A percentile compares a stretch with the other conserved stretches of the same genome.
Evolutionary conservation across 1,284 basidiomycete species (phyloP).

Genomic region (Microbotryomycetes sp.): DNA sequence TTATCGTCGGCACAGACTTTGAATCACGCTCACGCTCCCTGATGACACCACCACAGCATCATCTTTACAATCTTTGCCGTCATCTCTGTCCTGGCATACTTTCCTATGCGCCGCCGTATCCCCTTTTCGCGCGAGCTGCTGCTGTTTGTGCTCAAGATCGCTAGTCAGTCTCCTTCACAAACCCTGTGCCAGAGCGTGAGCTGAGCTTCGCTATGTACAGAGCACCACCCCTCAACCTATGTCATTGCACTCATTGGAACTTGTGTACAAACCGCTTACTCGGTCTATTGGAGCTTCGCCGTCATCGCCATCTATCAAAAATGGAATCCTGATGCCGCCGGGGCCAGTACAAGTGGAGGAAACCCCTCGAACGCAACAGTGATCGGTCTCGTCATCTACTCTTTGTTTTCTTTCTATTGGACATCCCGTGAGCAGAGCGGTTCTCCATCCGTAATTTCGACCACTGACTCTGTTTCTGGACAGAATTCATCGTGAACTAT

Average conservation of each 20-base stretch:
- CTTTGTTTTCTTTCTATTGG: constrained; percentile 64
- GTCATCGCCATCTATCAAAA: constrained; percentile 51
- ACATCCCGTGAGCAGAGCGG: constrained; percentile 2
- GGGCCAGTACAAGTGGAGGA: constrained; percentile 41
- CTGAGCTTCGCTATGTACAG: constrained; percentile 48
- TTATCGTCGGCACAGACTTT: not conserved
- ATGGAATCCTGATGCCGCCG: constrained; percentile 34
- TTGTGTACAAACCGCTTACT: constrained; percentile 56
- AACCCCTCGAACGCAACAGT: constrained; percentile 52
- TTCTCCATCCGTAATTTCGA: not conserved
- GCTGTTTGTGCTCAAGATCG: constrained; percentile 52
- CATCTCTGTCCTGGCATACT: constrained; percentile 58
- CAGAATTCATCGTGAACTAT: constrained; percentile 20
- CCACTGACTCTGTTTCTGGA: not conserved
- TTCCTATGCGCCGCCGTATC: constrained; percentile 57
- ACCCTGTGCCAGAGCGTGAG: too few relatives aligned
- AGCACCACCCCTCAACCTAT: constrained; percentile 73
- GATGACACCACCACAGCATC: constrained; percentile 41
- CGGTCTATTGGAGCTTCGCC: constrained; percentile 46
- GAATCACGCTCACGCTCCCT: not conserved
- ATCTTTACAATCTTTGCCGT: constrained; percentile 62
- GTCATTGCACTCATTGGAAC: constrained; percentile 65
- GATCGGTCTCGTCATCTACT: constrained; percentile 65
- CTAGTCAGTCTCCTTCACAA: constrained; percentile 10
- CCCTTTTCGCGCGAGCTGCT: constrained; percentile 69